These are phyloP conservation scores for Sclerotinia nivalis DNA, from an alignment of 2,329 filamentous ascomycete genomes.

Conservation along the genomic window DNA sequence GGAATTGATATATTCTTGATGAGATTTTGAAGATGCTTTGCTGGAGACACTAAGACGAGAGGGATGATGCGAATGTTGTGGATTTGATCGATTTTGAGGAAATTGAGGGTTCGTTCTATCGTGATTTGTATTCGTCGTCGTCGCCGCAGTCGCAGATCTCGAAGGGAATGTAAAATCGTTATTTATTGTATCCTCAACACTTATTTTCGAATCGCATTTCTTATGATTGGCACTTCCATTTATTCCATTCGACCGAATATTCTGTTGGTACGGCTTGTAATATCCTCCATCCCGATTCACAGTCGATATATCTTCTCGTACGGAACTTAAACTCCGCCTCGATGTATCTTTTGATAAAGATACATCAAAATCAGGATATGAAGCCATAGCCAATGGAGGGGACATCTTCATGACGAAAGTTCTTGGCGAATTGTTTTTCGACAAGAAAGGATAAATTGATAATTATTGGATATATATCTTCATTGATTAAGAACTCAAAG, in stretches of 20 bases:
- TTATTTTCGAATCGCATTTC: conserved; percentile 20
- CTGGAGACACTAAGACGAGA: conserved; percentile 33
- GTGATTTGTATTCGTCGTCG: conserved; percentile 1
- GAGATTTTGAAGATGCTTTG: conserved; percentile 30
- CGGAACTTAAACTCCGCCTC: conserved; percentile 4
- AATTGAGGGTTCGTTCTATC: neutral
- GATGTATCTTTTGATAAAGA: neutral
- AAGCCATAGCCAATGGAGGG: conserved; percentile 7
- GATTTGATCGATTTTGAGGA: conserved; percentile 1
- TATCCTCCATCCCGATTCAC: neutral
- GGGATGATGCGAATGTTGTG: conserved; percentile 23
- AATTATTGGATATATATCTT: neutral
- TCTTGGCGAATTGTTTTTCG: neutral
- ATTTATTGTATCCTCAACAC: neutral
- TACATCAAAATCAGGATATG: neutral
- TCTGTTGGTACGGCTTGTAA: neutral
- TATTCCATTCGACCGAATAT: neutral
- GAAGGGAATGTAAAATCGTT: neutral
- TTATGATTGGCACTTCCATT: neutral
- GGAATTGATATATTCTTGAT: conserved; percentile 40
- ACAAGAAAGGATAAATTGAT: neutral
- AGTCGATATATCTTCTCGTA: conserved; percentile 8
- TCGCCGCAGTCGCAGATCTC: neutral
- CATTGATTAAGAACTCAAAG: neutral
- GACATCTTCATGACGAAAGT: conserved; percentile 10